Evolutionary conservation across 202 grass and related monocot species (phyloP), one percentile per base, ranked within the genome.

Genomic region (Alloteropsis angusta): DNA sequence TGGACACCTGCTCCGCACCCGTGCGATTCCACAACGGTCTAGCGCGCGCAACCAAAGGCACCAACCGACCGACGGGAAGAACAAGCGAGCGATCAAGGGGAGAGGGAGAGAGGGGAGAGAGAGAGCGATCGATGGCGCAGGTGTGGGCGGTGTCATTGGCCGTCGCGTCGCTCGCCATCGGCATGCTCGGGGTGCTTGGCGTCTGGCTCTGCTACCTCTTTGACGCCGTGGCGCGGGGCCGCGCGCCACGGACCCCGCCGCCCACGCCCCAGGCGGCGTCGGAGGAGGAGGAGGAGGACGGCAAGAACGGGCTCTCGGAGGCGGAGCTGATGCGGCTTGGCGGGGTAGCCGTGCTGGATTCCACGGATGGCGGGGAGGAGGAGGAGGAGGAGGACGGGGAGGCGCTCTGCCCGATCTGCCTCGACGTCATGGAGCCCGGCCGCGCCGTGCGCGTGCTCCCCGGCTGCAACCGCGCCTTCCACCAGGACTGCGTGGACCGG

Each of bases 401-500:
- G 42, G n/a, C 9, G 38, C 71, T 84, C 82, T 93, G 88, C 75
- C 83, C 88, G 15, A 88, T 97, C 61, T 97, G 90, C 80, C 74
- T 93, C 32, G 81, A 84, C 66, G 57, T 59, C 35, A 83, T 89
- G 48, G 82, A 71, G 55, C 69, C 74, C 68, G 84, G 75, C 22
- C 81, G 78, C 74, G 76, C 72, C 48, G 82, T 93, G 53, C 83
- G 88, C 30, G 84, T 91, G 26, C 79, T 97, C 74, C 88, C 81
- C 16, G 73, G 66, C 32, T 93, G 93, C 80, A 78, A 82, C 75
- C 86, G 86, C 66, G 32, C 75, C 66, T 97, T 91, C 75, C 93
- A 91, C 84, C 66, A 81, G 81, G 86, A 89, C 49, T 93, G 93
- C 78, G 68, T 97, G 62, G 90, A 93, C 82, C 43, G 43, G 49